These are phyloP conservation scores for Magnaporthiopsis poae DNA, from an alignment of 2,329 filamentous ascomycete species.

Conservation along the genomic window DNA sequence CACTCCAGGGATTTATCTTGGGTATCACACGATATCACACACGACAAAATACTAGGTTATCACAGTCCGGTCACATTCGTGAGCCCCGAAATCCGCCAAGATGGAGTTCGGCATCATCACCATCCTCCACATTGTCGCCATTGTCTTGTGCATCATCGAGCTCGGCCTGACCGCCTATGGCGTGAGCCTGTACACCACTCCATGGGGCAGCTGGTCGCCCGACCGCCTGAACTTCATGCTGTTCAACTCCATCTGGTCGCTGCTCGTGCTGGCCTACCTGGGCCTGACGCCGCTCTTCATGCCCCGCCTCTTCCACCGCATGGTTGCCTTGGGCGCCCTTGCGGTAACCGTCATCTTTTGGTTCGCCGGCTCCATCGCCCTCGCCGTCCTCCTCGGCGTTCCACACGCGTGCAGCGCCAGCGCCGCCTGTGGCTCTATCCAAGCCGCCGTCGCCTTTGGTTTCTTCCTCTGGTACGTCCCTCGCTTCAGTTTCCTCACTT, in stretches of 20 bases:
- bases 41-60: not conserved
- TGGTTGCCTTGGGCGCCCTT: slow-evolving; percentile 58
- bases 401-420: slow-evolving; percentile 41
- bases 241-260: slow-evolving; percentile 68
- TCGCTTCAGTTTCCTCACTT: not conserved
- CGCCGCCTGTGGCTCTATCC: slow-evolving; percentile 46
- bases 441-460: slow-evolving; percentile 56
- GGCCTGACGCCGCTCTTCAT: slow-evolving; percentile 56
- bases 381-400: slow-evolving; percentile 55
- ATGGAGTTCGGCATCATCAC: slow-evolving; percentile 48
- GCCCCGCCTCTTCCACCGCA: slow-evolving; percentile 50
- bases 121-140: slow-evolving; percentile 57
- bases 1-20: not conserved
- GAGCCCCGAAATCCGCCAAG: slow-evolving; percentile 13
- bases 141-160: slow-evolving; percentile 60
- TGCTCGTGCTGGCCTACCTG: slow-evolving; percentile 62
- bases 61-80: not conserved
- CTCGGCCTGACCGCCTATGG: slow-evolving; percentile 62
- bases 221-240: slow-evolving; percentile 64
- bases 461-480: slow-evolving; percentile 49
- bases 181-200: slow-evolving; percentile 12
- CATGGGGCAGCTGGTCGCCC: slow-evolving; percentile 29
- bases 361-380: slow-evolving; percentile 75
- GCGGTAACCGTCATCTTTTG: slow-evolving; percentile 73
- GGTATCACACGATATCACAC: not conserved